These are phyloP conservation scores for Nidularia sp. DNA, from an alignment of 768 basidiomycete genomes.

Conservation along the genomic window DNA sequence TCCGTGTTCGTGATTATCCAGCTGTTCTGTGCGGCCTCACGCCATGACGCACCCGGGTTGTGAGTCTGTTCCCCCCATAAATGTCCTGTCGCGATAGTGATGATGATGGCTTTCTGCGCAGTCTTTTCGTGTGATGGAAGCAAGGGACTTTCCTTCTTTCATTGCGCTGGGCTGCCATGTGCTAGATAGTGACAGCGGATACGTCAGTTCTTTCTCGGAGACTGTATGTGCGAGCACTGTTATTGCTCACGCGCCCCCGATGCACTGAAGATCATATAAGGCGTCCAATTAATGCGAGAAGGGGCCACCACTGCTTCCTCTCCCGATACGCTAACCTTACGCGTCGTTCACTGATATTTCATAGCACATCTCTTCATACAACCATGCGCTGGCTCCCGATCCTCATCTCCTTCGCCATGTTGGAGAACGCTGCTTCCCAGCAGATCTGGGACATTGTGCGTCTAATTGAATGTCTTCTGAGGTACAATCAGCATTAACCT, in stretches of 20 bases:
- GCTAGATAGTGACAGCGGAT: not conserved
- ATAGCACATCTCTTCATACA: too few relatives aligned
- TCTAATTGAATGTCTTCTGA: slow-evolving; percentile 4
- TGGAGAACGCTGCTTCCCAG: slow-evolving; percentile 30
- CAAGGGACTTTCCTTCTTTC: not conserved
- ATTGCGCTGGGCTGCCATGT: not conserved
- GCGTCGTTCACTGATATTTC: too few relatives aligned
- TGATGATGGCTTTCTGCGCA: too few relatives aligned
- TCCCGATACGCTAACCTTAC: too few relatives aligned
- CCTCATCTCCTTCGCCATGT: slow-evolving; percentile 7
- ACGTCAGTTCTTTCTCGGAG: not conserved
- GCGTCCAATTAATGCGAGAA: not conserved
- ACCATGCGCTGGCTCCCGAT: slow-evolving; percentile 1
- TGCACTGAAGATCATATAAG: not conserved
- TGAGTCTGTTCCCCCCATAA: too few relatives aligned
- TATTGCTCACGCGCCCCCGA: not conserved
- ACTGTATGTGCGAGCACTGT: not conserved
- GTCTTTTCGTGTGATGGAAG: not conserved
- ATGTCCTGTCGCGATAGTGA: too few relatives aligned
- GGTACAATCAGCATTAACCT: slow-evolving; percentile 2
- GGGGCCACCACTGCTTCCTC: not conserved
- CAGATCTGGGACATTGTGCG: slow-evolving; percentile 54
- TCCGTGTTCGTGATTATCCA: too few relatives aligned
- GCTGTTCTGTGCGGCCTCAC: too few relatives aligned
- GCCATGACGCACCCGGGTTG: too few relatives aligned